Conservation (phyloP, 495 filamentous ascomycete species). For the Aspergillus haitiensis region DNA sequence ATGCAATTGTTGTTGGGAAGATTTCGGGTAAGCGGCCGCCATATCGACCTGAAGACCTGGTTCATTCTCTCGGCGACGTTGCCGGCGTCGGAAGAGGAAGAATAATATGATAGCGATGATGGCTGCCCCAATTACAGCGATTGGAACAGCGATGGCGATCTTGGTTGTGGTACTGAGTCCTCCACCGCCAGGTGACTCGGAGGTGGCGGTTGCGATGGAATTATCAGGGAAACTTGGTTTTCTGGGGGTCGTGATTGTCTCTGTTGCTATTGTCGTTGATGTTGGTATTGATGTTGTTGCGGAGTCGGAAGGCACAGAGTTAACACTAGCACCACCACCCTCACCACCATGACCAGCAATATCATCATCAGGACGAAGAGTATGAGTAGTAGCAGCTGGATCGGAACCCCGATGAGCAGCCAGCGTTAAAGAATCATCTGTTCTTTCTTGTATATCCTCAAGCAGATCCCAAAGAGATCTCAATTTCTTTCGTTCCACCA, state of each 20-base stretch:
- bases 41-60: background rate
- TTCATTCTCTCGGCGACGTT: constrained; percentile 19
- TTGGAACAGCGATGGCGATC: constrained; percentile 41
- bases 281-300: constrained; percentile 6
- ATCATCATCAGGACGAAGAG: too few species aligned
- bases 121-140: constrained; percentile 34
- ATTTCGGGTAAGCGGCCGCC: constrained; percentile 1
- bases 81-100: constrained; percentile 30
- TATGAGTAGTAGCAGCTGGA: too few species aligned
- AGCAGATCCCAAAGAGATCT: too few species aligned
- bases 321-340: too few species aligned
- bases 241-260: background rate
- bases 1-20: constrained; percentile 3
- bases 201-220: constrained; percentile 1
- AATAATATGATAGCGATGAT: constrained; percentile 29
- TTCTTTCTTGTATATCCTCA: too few species aligned
- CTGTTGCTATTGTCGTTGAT: constrained; percentile 12
- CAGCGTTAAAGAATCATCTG: too few species aligned
- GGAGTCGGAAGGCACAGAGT: background rate
- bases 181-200: constrained; percentile 7
- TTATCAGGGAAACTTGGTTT: background rate
- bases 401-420: too few species aligned
- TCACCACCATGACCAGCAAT: too few species aligned
- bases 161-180: constrained; percentile 29
- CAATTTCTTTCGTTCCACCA: too few species aligned